Conservation (phyloP, 768 basidiomycete species). For the Leucosporidium yakuticum region DNA sequence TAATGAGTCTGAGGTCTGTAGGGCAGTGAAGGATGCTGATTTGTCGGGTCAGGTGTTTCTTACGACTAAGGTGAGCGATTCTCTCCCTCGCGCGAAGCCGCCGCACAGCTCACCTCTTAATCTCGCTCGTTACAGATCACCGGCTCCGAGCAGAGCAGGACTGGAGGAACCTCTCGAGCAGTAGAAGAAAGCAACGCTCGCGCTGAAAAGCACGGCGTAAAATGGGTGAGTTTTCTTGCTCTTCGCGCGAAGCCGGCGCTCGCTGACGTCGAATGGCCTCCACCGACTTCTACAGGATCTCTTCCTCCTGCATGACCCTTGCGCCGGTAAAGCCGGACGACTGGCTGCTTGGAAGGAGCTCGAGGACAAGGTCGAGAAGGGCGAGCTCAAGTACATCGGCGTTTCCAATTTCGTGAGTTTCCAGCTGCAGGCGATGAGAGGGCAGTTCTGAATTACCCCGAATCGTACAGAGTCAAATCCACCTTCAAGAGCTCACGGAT, state of each 20-base stretch:
- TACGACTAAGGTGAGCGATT: too few relatives aligned
- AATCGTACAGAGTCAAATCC: slow-evolving; percentile 46
- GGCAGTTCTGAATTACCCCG: not conserved
- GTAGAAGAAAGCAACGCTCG: slow-evolving; percentile 26
- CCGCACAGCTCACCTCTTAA: too few relatives aligned
- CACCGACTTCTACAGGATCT: too few relatives aligned
- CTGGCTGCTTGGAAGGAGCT: slow-evolving; percentile 55
- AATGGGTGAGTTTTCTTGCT: slow-evolving; percentile 20
- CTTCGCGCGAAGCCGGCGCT: not conserved
- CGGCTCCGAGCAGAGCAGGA: too few relatives aligned
- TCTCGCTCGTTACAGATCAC: too few relatives aligned
- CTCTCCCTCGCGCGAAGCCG: too few relatives aligned
- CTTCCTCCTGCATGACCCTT: slow-evolving; percentile 45
- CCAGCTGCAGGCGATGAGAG: not conserved
- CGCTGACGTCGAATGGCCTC: not conserved
- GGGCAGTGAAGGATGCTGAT: too few relatives aligned
- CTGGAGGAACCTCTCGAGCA: slow-evolving; percentile 12
- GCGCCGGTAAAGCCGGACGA: slow-evolving; percentile 42
- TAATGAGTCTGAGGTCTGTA: slow-evolving; percentile 25
- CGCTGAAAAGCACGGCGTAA: slow-evolving; percentile 19
- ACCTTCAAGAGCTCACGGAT: slow-evolving; percentile 60
- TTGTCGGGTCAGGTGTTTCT: too few relatives aligned
- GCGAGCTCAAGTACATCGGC: slow-evolving; percentile 72
- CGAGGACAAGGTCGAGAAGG: slow-evolving; percentile 68
- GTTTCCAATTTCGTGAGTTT: slow-evolving; percentile 67